phyloP scores from a whole-genome alignment of 1,284 basidiomycete species.

The Apiotrichum mycotoxinovorans region DNA sequence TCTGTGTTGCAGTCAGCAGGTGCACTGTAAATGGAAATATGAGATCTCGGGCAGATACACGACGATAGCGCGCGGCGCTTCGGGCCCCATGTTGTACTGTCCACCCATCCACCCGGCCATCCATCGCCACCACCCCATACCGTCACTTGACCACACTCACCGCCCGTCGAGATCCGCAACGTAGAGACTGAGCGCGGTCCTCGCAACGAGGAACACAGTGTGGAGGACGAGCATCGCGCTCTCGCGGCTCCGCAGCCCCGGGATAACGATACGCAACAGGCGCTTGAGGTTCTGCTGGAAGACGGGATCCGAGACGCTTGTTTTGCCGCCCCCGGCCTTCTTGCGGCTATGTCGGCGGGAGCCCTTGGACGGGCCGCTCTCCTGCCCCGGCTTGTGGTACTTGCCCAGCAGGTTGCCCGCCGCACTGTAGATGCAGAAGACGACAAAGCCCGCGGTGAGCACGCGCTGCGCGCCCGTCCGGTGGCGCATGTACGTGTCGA shows the following conservation, averaged over 20 bases:
- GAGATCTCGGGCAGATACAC: too few relatives aligned
- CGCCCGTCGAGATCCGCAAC: conserved; percentile 87
- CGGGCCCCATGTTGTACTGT: too few relatives aligned
- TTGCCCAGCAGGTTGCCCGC: conserved; percentile 32
- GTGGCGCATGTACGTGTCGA: conserved; percentile 57
- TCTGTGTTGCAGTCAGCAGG: conserved; percentile 49
- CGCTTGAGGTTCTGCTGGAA: conserved; percentile 78
- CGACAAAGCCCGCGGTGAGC: conserved; percentile 54
- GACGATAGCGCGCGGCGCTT: too few relatives aligned
- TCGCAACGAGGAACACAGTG: conserved; percentile 77
- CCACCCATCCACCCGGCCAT: too few relatives aligned
- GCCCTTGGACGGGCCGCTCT: conserved; percentile 5
- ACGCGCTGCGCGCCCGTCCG: conserved; percentile 66
- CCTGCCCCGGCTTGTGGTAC: conserved; percentile 6
- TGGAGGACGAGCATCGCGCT: conserved; percentile 82
- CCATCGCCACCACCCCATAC: too few relatives aligned
- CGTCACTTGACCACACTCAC: conserved; percentile 48
- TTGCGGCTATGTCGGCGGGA: conserved; percentile 15
- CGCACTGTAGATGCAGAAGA: conserved; percentile 42
- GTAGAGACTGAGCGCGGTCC: conserved; percentile 90
- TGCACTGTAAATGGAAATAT: too few relatives aligned
- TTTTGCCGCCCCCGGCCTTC: conserved; percentile 13
- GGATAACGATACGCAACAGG: conserved; percentile 85
- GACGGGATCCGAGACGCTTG: conserved; percentile 60
- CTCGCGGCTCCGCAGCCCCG: conserved; percentile 77